Percentiles rank a stretch among this genome's conserved stretches.
These are phyloP conservation scores for Wickerhamomyces pijperi DNA, from an alignment of 805 yeast species.

Conservation along the genomic window DNA sequence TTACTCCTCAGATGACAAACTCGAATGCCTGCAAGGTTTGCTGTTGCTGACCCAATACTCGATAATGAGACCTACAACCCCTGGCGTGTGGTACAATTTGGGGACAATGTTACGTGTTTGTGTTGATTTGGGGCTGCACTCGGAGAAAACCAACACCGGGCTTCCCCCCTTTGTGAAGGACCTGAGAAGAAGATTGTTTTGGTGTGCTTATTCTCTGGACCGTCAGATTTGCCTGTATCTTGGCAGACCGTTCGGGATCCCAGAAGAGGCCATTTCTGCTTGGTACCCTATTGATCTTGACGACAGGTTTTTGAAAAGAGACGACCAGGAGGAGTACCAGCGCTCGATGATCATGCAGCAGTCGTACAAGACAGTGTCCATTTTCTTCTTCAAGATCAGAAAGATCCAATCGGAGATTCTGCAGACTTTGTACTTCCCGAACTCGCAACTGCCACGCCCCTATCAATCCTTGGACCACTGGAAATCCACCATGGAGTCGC, in stretches of 20 bases:
- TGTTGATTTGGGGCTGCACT: slow-evolving; percentile 78
- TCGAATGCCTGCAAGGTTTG: slow-evolving; percentile 67
- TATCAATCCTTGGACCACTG: slow-evolving; percentile 46
- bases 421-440: slow-evolving; percentile 53
- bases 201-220: slow-evolving; percentile 85
- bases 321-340: slow-evolving; percentile 28
- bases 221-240: slow-evolving; percentile 78
- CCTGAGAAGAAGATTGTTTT: slow-evolving; percentile 63
- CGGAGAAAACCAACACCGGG: slow-evolving; percentile 35
- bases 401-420: slow-evolving; percentile 71
- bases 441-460: slow-evolving; percentile 58
- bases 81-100: slow-evolving; percentile 87
- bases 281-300: slow-evolving; percentile 66
- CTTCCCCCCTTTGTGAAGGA: slow-evolving; percentile 52
- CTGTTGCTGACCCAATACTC: slow-evolving; percentile 60
- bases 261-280: slow-evolving; percentile 66
- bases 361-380: slow-evolving; percentile 57
- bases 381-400: slow-evolving; percentile 59
- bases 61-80: slow-evolving; percentile 79
- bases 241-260: slow-evolving; percentile 83
- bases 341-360: slow-evolving; percentile 29
- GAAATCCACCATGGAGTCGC: slow-evolving; percentile 40
- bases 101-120: slow-evolving; percentile 74
- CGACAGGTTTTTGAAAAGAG: slow-evolving; percentile 47
- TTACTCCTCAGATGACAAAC: slow-evolving; percentile 43